These are phyloP conservation scores for Talaromyces sp. DNA, from an alignment of 2,329 filamentous ascomycete species.

Conservation along the genomic window DNA sequence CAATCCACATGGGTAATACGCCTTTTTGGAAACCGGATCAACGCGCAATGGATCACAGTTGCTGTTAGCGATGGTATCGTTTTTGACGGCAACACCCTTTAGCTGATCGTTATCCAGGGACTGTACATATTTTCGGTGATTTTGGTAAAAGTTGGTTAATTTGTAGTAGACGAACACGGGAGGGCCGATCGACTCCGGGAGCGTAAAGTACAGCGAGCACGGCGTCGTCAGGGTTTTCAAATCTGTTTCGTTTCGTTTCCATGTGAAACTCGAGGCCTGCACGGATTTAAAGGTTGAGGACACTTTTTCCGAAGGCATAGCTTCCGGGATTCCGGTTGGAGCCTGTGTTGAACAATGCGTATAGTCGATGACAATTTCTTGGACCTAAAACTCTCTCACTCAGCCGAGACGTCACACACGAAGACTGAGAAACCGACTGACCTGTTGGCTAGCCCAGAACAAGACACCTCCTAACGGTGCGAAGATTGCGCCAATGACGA, in stretches of 20 bases:
- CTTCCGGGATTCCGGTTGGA: conserved; percentile 38
- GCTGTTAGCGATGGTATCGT: conserved; percentile 59
- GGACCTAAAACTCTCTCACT: conserved; percentile 54
- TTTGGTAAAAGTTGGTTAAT: conserved; percentile 97
- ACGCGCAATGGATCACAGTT: conserved; percentile 70
- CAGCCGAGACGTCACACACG: not conserved
- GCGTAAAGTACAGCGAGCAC: conserved; percentile 73
- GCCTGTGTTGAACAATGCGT: conserved; percentile 66
- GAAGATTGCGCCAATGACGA: conserved; percentile 84
- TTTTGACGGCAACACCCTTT: conserved; percentile 63
- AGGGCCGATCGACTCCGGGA: conserved; percentile 72
- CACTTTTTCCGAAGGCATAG: conserved; percentile 43
- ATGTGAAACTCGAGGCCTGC: conserved; percentile 25
- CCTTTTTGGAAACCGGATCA: conserved; percentile 50
- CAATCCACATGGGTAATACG: conserved; percentile 91
- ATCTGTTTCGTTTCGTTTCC: conserved; percentile 22
- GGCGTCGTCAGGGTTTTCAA: conserved; percentile 32
- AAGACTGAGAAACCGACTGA: conserved; percentile 38
- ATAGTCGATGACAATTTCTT: conserved; percentile 90
- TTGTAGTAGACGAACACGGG: conserved; percentile 93
- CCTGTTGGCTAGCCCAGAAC: conserved; percentile 77
- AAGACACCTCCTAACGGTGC: conserved; percentile 86
- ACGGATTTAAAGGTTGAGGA: conserved; percentile 67
- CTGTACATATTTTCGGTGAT: conserved; percentile 92
- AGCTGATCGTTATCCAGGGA: conserved; percentile 82